Conservation (phyloP, 305 asterid species). For the Fraxinus sp. region DNA sequence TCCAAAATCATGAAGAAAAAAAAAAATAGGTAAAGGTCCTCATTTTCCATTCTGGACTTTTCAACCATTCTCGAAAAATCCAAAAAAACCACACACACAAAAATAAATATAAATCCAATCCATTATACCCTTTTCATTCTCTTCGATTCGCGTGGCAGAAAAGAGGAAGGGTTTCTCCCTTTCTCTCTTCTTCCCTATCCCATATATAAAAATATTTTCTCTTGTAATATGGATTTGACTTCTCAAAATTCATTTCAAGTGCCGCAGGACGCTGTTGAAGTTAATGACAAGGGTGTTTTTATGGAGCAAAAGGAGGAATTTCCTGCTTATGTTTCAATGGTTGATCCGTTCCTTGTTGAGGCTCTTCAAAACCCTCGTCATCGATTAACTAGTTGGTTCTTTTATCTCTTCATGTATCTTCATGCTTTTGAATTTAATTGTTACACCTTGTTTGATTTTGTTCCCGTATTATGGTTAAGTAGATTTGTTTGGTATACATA, state of each 20-base stretch:
- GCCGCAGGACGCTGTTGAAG: slow-evolving; percentile 20
- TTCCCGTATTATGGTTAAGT: slow-evolving; percentile 4
- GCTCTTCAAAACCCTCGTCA: slow-evolving; percentile 99
- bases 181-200: slow-evolving; percentile 35
- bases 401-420: background rate
- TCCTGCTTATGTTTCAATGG: slow-evolving; percentile 57
- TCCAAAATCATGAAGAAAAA: background rate
- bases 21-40: background rate
- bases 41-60: slow-evolving; percentile 26
- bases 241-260: slow-evolving; percentile 15
- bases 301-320: slow-evolving; percentile 28
- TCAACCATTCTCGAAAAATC: background rate
- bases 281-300: slow-evolving; percentile 23
- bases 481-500: background rate
- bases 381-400: slow-evolving; percentile 77
- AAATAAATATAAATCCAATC: slow-evolving; percentile 33
- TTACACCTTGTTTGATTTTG: background rate
- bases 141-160: slow-evolving; percentile 39
- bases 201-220: slow-evolving; percentile 7
- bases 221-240: slow-evolving; percentile 35
- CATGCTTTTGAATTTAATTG: background rate
- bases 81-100: background rate
- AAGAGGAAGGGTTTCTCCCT: slow-evolving; percentile 36
- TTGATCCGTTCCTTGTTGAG: slow-evolving; percentile 94
- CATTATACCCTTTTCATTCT: slow-evolving; percentile 20